Base-by-base conservation (phyloP, 768 basidiomycete species). In the Lyophyllum atratum region DNA sequence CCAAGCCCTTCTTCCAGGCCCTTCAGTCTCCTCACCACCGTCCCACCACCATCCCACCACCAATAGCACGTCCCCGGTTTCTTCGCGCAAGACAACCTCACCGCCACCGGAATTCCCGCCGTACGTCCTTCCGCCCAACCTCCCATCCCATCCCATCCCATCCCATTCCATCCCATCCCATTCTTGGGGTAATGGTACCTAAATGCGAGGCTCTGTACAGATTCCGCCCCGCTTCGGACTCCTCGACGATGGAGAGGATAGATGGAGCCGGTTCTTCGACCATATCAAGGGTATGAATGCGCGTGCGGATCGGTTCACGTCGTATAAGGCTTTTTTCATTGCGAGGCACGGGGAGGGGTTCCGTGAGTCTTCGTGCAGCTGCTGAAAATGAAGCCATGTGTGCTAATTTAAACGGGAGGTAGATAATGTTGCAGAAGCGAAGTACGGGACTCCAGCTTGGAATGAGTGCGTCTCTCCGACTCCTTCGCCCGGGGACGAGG, bases 311-410 rank as follows among this genome's bases (percentile, higher is more conserved):
- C 49, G 63, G 0, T 72, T 70, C 1, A 74, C 74, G 22, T 70
- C 70, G 11, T 86, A 85, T 72, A 92, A 91, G 62, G 73, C 89
- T 12, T 73, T 92, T 53, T 81, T 87, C 55, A 68, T 91, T 1
- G 82, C 81, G 2, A 75, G 90, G 60, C 90, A 93, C 59, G 90
- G 90, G 1, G 75, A 92, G 69, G 90, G 89, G 53, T 82, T 78
- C 63, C 89, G 89, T 90, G 68, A 61, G 87, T 73, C 44, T n/a
- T n/a, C n/a, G n/a, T n/a, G n/a, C n/a, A n/a, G n/a, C 34, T 15
- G 29, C 29, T 31, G 6, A 11, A 31, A 5, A 5, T 31, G 29
- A 6, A 5, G 5, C 29, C 29, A 31, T 11, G 11, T 31, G 11
- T 31, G 11, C n/a, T 31, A 31, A 31, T 11, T 11, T 31, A 31